Percentiles rank a stretch among this genome's conserved stretches.
Evolutionary conservation across 768 basidiomycete genomes (phyloP).

Genomic region (Rubroboletus satanas): DNA sequence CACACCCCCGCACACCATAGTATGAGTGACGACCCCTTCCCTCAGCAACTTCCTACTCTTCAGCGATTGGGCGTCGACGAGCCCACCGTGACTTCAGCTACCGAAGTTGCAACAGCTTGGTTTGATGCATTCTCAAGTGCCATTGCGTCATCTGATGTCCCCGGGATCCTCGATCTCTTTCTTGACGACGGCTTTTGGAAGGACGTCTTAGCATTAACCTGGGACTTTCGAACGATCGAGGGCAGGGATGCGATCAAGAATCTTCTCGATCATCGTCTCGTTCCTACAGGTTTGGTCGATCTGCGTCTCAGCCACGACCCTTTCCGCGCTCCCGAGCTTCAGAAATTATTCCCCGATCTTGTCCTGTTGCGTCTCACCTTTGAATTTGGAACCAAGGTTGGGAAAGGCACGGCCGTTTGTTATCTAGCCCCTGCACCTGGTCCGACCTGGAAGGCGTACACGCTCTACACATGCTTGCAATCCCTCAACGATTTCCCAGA

Average conservation of each 20-base stretch:
- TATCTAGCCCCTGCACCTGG: slow-evolving; percentile 47
- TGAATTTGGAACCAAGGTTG: slow-evolving; percentile 48
- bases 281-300: slow-evolving; percentile 16
- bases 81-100: slow-evolving; percentile 17
- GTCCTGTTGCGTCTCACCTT: slow-evolving; percentile 56
- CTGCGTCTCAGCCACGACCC: slow-evolving; percentile 19
- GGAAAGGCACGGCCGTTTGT: slow-evolving; percentile 49
- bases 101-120: slow-evolving; percentile 25
- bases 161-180: slow-evolving; percentile 24
- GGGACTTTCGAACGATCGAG: slow-evolving; percentile 51
- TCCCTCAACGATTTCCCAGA: slow-evolving; percentile 55
- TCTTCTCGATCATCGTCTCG: slow-evolving; percentile 40
- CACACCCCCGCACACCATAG: background rate
- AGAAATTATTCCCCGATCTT: slow-evolving; percentile 48
- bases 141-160: slow-evolving; percentile 14
- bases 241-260: slow-evolving; percentile 36
- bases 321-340: slow-evolving; percentile 32
- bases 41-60: slow-evolving; percentile 31
- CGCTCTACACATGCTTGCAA: slow-evolving; percentile 57
- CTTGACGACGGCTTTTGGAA: slow-evolving; percentile 43
- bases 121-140: slow-evolving; percentile 23
- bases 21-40: slow-evolving; percentile 20
- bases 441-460: slow-evolving; percentile 56
- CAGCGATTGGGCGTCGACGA: slow-evolving; percentile 23
- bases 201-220: slow-evolving; percentile 51